These are phyloP conservation scores for Metarhizium guizhouense DNA, from an alignment of 2,329 filamentous ascomycete genomes.

Conservation along the genomic window DNA sequence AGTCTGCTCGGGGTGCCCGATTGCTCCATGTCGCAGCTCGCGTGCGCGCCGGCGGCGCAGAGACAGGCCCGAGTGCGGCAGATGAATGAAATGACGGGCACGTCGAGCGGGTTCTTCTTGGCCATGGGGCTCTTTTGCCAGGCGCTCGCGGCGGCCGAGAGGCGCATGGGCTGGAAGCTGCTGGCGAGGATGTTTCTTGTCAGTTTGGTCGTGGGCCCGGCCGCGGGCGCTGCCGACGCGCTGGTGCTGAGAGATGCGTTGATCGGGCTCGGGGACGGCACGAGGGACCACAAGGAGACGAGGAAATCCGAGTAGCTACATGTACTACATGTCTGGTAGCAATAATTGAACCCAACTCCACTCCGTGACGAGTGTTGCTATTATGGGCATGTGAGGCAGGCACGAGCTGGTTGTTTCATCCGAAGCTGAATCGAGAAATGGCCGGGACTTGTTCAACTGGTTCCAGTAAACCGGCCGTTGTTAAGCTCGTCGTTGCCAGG, in stretches of 20 bases:
- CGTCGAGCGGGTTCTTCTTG: slow-evolving; percentile 10
- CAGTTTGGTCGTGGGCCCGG: slow-evolving; percentile 9
- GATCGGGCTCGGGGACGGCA: neutral
- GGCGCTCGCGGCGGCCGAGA: neutral
- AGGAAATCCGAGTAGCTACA: neutral
- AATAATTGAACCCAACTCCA: neutral
- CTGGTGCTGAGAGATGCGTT: slow-evolving; percentile 3
- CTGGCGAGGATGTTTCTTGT: slow-evolving; percentile 8
- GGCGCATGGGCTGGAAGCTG: neutral
- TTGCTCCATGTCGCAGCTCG: neutral
- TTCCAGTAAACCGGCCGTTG: no score
- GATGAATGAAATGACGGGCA: slow-evolving; percentile 11
- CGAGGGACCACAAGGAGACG: neutral
- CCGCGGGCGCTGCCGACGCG: slow-evolving; percentile 7
- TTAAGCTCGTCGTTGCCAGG: no score
- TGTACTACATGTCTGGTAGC: no score
- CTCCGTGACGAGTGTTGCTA: no score
- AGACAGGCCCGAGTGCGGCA: slow-evolving; percentile 7
- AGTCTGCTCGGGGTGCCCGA: slow-evolving; percentile 5
- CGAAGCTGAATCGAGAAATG: no score
- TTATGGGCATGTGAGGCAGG: no score
- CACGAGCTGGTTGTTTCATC: no score
- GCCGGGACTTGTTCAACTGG: no score
- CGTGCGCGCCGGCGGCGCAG: neutral
- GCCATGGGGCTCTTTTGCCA: slow-evolving; percentile 1